Percentiles rank a stretch among this genome's conserved stretches.
phyloP scores from a whole-genome alignment of 805 yeast species.

The Myxozyma neglecta region DNA sequence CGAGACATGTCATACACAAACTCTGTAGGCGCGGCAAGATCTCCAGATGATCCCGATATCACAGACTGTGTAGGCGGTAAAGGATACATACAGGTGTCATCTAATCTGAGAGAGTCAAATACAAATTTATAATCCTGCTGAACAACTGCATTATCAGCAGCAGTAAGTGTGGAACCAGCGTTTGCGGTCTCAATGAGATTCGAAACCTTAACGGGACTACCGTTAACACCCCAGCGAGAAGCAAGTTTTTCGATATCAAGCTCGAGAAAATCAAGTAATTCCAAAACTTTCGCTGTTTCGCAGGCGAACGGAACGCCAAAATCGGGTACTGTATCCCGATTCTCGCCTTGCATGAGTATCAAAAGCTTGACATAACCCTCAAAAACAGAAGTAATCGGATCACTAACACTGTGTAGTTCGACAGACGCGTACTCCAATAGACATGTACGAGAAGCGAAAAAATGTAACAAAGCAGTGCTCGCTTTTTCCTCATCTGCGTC shows the following conservation, averaged over 20 bases:
- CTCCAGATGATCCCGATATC: background rate
- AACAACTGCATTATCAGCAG: background rate
- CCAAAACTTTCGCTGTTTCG: constrained; percentile 60
- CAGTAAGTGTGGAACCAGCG: background rate
- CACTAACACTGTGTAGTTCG: constrained; percentile 62
- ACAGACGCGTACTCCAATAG: constrained; percentile 38
- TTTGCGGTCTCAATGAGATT: background rate
- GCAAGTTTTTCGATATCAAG: constrained; percentile 41
- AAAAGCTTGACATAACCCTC: constrained; percentile 12
- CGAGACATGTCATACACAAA: constrained; percentile 23
- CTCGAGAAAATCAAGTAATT: constrained; percentile 70
- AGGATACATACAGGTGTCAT: constrained; percentile 13
- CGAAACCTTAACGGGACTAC: constrained; percentile 2
- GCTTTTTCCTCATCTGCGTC: constrained; percentile 14
- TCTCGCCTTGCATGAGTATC: constrained; percentile 8
- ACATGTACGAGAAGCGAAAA: constrained; percentile 23
- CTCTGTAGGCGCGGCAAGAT: background rate
- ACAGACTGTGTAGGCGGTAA: constrained; percentile 16
- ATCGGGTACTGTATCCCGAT: constrained; percentile 45
- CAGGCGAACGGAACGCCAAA: constrained; percentile 13
- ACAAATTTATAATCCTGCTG: background rate
- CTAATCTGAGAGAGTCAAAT: constrained; percentile 12
- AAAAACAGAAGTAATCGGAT: constrained; percentile 21
- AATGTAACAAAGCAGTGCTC: constrained; percentile 15
- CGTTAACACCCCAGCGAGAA: constrained; percentile 12